These are phyloP conservation scores for Azolla pinnata DNA, from an alignment of 75 land plant species.

Conservation along the genomic window DNA sequence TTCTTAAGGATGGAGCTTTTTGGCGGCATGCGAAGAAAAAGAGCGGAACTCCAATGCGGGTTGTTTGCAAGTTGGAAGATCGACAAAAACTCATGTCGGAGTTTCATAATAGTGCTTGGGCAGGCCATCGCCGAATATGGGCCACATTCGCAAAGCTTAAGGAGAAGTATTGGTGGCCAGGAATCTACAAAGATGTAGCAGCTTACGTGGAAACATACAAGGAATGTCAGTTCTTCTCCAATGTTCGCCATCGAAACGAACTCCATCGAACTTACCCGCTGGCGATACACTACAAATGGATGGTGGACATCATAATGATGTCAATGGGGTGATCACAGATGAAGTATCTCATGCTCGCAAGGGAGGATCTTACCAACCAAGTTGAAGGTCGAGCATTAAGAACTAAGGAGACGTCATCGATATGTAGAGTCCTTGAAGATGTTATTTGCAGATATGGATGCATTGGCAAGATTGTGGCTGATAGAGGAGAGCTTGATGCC, in stretches of 20 bases:
- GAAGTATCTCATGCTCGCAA: constrained; percentile 4
- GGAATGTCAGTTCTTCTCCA: not conserved
- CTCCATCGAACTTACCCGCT: constrained; percentile 1
- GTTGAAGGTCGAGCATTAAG: too few relatives aligned
- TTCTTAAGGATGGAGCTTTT: not conserved
- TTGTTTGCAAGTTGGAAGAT: not conserved
- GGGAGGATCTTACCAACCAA: constrained; percentile 6
- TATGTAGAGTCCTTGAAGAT: too few relatives aligned
- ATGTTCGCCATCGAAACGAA: not conserved
- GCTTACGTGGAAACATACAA: not conserved
- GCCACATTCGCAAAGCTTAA: not conserved
- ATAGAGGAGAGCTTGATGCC: too few relatives aligned
- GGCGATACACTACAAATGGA: constrained; percentile 1
- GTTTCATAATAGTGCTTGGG: not conserved
- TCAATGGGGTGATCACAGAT: not conserved
- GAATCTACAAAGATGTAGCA: not conserved
- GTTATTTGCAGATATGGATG: too few relatives aligned
- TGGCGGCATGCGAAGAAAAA: not conserved
- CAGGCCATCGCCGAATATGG: not conserved
- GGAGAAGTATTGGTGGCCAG: not conserved
- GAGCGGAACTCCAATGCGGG: not conserved
- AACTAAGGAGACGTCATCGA: too few relatives aligned
- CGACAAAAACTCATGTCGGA: not conserved
- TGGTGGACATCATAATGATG: not conserved
- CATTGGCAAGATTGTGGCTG: too few relatives aligned